phyloP scores from a whole-genome alignment of 1,139 yeast species.

The Geotrichum candidum region DNA sequence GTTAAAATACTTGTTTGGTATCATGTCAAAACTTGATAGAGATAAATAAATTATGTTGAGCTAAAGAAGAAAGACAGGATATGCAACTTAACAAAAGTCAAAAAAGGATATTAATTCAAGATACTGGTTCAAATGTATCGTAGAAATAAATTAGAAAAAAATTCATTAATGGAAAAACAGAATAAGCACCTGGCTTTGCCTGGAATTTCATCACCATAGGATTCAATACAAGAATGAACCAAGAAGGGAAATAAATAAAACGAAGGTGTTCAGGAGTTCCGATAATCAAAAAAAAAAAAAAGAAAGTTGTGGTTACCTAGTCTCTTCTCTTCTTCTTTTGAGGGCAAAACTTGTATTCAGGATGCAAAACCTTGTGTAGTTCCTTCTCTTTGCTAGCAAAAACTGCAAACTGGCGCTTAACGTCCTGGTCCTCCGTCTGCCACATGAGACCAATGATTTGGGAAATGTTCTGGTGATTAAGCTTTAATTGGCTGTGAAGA shows the following conservation, averaged over 20 bases:
- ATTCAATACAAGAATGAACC: not conserved
- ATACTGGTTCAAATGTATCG: too few relatives aligned
- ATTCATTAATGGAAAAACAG: too few relatives aligned
- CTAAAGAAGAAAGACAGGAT: too few relatives aligned
- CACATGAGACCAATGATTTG: slow-evolving; percentile 45
- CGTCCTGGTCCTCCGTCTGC: slow-evolving; percentile 40
- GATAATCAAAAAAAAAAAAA: not conserved
- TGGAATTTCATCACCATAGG: not conserved
- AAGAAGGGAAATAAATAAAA: not conserved
- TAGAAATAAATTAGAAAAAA: too few relatives aligned
- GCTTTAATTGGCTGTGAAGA: slow-evolving; percentile 35
- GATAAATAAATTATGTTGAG: too few relatives aligned
- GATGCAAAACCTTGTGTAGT: slow-evolving; percentile 40
- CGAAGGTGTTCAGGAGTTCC: not conserved
- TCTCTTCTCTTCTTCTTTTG: slow-evolving; percentile 31
- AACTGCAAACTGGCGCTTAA: slow-evolving; percentile 38
- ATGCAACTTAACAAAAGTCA: too few relatives aligned
- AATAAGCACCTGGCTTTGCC: too few relatives aligned
- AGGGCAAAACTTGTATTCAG: slow-evolving; percentile 43
- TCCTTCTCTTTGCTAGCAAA: slow-evolving; percentile 41
- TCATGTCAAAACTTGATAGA: too few relatives aligned
- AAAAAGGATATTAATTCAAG: too few relatives aligned
- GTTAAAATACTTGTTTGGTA: too few relatives aligned
- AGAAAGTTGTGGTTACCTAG: not conserved
- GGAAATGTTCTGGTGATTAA: slow-evolving; percentile 40